Conservation (phyloP, 148 eudicot genomes). For the Vaccinium darrowii region DNA sequence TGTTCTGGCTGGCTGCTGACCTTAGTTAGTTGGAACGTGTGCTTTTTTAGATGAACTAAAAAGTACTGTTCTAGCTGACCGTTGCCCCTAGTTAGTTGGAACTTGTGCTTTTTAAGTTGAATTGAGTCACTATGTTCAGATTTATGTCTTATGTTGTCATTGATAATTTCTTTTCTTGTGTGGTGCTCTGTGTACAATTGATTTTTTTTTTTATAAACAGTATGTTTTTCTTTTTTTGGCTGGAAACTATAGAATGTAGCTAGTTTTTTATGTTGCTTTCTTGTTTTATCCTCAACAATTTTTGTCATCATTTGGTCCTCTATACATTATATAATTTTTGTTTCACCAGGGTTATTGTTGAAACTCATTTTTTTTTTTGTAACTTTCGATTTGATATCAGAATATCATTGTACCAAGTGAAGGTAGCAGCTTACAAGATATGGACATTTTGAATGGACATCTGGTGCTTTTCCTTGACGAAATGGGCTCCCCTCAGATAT, state of each 20-base stretch:
- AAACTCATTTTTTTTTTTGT: neutral
- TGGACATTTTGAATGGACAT: constrained; percentile 79
- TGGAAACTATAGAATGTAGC: neutral
- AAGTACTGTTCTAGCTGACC: neutral
- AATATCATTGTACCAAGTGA: constrained; percentile 64
- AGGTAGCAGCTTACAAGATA: constrained; percentile 63
- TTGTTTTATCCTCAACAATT: neutral
- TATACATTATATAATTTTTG: neutral
- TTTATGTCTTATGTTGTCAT: neutral
- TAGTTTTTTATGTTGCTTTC: neutral
- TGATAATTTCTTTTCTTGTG: neutral
- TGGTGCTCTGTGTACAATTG: neutral
- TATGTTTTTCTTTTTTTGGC: neutral
- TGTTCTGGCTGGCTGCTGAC: neutral
- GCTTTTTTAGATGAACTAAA: too few species aligned
- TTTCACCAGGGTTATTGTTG: neutral
- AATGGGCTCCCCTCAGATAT: constrained; percentile 58
- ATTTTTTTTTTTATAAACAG: neutral
- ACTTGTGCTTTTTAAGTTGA: neutral
- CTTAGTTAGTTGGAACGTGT: neutral
- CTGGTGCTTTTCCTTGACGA: constrained; percentile 63
- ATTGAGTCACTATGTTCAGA: neutral
- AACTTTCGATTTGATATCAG: constrained; percentile 32
- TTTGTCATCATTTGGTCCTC: neutral
- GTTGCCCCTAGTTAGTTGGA: neutral